phyloP scores from a whole-genome alignment of 2,329 filamentous ascomycete genomes.

The Epicoccum sorghinum region DNA sequence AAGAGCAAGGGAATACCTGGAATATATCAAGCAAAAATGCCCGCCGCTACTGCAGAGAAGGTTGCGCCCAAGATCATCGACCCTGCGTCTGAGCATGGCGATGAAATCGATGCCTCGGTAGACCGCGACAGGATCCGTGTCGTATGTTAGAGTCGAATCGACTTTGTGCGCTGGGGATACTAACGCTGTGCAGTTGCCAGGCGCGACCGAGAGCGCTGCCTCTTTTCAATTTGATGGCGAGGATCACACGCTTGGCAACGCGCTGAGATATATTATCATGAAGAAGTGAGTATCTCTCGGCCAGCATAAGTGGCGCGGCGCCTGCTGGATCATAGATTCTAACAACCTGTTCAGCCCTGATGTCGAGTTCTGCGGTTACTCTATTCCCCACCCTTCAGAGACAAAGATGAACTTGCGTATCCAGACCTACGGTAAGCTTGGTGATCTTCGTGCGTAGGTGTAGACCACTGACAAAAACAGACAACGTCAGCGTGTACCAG shows the following conservation, averaged over 20 bases:
- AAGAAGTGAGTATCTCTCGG: conserved; percentile 75
- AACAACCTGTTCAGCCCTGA: conserved; percentile 68
- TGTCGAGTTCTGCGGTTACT: conserved; percentile 98
- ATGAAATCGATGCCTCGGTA: conserved; percentile 39
- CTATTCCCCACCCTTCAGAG: conserved; percentile 96
- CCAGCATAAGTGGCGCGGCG: neutral
- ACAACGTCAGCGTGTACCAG: conserved; percentile 78
- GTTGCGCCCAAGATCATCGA: conserved; percentile 28
- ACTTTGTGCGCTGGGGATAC: neutral
- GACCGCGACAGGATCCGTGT: conserved; percentile 55
- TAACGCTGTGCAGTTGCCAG: conserved; percentile 69
- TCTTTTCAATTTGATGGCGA: conserved; percentile 95
- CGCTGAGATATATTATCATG: conserved; percentile 93
- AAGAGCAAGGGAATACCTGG: conserved; percentile 11
- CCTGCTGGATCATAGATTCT: neutral
- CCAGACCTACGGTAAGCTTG: conserved; percentile 81
- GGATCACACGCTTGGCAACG: conserved; percentile 94
- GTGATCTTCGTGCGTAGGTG: too few relatives aligned
- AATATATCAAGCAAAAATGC: conserved; percentile 21
- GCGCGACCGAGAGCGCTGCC: conserved; percentile 82
- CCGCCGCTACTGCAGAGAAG: conserved; percentile 29
- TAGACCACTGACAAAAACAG: conserved; percentile 51
- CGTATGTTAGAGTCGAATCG: conserved; percentile 37
- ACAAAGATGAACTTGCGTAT: conserved; percentile 96
- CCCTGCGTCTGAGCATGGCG: conserved; percentile 31